phyloP scores from a whole-genome alignment of 805 yeast genomes.

The Saccharomyces kudriavzevii region DNA sequence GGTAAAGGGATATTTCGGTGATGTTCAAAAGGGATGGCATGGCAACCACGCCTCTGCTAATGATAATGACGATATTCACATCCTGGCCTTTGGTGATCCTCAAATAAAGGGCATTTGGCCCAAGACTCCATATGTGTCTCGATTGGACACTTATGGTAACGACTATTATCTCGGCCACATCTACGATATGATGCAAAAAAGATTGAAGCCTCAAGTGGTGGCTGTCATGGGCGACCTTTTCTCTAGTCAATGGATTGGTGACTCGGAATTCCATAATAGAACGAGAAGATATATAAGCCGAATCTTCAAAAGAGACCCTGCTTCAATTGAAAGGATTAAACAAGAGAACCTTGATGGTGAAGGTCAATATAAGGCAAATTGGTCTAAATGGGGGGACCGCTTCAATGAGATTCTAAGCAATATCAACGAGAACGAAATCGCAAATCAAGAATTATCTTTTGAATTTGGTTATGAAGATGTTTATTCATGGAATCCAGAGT shows the following conservation, averaged over 20 bases:
- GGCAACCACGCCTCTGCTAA: constrained; percentile 5
- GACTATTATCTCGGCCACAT: constrained; percentile 86
- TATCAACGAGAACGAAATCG: constrained; percentile 7
- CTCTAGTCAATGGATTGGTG: constrained; percentile 91
- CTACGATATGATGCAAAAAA: constrained; percentile 50
- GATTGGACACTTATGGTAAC: constrained; percentile 82
- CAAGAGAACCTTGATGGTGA: constrained; percentile 24
- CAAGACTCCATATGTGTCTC: constrained; percentile 57
- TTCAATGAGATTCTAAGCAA: constrained; percentile 13
- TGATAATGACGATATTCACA: constrained; percentile 40
- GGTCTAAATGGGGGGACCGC: constrained; percentile 24
- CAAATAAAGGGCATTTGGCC: constrained; percentile 88
- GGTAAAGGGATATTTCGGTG: constrained; percentile 24
- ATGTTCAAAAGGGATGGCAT: constrained; percentile 16
- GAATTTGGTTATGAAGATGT: constrained; percentile 50
- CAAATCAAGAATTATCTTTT: constrained; percentile 20
- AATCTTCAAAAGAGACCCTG: constrained; percentile 54
- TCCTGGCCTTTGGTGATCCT: constrained; percentile 91
- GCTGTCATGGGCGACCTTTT: constrained; percentile 90
- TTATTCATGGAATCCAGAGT: constrained; percentile 54
- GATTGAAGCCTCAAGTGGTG: constrained; percentile 69
- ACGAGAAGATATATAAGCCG: constrained; percentile 68
- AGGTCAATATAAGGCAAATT: constrained; percentile 22
- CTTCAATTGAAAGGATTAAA: constrained; percentile 43
- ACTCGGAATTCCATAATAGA: constrained; percentile 75